These are phyloP conservation scores for Penicillium bovifimosum DNA, from an alignment of 495 filamentous ascomycete genomes.

Conservation along the genomic window DNA sequence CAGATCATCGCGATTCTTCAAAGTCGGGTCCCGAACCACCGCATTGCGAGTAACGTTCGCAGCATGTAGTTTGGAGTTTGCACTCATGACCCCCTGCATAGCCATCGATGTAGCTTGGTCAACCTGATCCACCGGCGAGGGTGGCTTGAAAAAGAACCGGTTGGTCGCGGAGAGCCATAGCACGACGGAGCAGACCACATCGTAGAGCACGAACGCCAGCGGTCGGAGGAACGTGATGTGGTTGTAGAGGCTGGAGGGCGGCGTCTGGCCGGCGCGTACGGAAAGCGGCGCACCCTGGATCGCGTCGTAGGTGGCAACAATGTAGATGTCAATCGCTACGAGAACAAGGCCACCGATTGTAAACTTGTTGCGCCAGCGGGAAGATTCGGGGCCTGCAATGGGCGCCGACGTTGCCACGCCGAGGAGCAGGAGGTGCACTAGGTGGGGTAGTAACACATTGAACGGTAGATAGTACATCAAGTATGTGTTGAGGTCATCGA, in stretches of 20 bases:
- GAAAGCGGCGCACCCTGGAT: slow-evolving; percentile 39
- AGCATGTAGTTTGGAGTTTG: slow-evolving; percentile 47
- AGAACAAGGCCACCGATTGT: slow-evolving; percentile 56
- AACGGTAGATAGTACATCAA: slow-evolving; percentile 74
- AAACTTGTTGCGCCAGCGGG: slow-evolving; percentile 64
- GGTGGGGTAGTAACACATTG: slow-evolving; percentile 64
- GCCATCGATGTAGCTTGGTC: slow-evolving; percentile 36
- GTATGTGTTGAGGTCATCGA: slow-evolving; percentile 65
- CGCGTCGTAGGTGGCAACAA: slow-evolving; percentile 57
- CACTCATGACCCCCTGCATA: slow-evolving; percentile 38
- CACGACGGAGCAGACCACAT: slow-evolving; percentile 53
- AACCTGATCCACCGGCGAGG: slow-evolving; percentile 42
- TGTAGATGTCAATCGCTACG: slow-evolving; percentile 59
- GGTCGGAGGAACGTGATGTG: slow-evolving; percentile 53
- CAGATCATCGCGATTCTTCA: slow-evolving; percentile 49
- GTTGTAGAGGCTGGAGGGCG: slow-evolving; percentile 58
- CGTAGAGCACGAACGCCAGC: slow-evolving; percentile 53
- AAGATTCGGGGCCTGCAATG: slow-evolving; percentile 51
- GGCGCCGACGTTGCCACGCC: slow-evolving; percentile 56
- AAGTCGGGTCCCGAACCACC: slow-evolving; percentile 49
- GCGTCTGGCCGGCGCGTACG: slow-evolving; percentile 31
- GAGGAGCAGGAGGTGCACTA: slow-evolving; percentile 65
- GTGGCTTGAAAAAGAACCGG: slow-evolving; percentile 55
- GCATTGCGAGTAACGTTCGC: slow-evolving; percentile 53
- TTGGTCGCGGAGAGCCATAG: slow-evolving; percentile 75